Percentiles rank a stretch among this genome's conserved stretches.
Conservation (phyloP, 345 rosid genomes). For the Xanthoceras sorbifolium region DNA sequence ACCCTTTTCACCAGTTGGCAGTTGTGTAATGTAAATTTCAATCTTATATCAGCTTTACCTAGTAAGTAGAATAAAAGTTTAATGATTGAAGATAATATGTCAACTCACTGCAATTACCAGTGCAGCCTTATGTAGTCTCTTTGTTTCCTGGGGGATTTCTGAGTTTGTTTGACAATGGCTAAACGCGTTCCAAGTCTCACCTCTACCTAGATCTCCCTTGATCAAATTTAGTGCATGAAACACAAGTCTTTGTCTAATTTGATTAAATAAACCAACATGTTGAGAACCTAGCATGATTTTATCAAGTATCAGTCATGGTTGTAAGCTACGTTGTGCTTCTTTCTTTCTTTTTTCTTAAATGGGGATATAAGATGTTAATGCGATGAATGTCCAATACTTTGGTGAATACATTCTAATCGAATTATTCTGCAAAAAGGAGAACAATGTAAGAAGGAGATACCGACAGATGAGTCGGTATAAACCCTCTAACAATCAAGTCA, state of each 20-base stretch:
- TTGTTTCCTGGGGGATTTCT: background rate
- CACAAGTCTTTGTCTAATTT: background rate
- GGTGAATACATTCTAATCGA: no score
- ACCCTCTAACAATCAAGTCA: no score
- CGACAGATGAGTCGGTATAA: no score
- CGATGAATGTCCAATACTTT: no score
- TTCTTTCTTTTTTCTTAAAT: no score
- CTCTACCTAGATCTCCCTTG: background rate
- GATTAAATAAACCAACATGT: background rate
- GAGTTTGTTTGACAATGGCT: background rate
- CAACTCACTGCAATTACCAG: background rate
- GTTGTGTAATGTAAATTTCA: background rate
- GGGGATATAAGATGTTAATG: no score
- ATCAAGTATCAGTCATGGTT: no score
- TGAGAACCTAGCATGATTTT: no score
- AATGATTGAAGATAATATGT: background rate
- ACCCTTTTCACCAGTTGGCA: background rate
- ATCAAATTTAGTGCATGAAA: background rate
- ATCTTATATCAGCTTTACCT: constrained; percentile 4
- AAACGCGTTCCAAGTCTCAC: background rate
- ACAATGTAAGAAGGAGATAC: no score
- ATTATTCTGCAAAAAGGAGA: no score
- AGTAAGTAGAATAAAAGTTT: background rate
- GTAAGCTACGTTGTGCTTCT: no score
- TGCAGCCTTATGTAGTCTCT: background rate